Base-by-base conservation (phyloP, 495 filamentous ascomycete species). In the Cairneyella variabilis region DNA sequence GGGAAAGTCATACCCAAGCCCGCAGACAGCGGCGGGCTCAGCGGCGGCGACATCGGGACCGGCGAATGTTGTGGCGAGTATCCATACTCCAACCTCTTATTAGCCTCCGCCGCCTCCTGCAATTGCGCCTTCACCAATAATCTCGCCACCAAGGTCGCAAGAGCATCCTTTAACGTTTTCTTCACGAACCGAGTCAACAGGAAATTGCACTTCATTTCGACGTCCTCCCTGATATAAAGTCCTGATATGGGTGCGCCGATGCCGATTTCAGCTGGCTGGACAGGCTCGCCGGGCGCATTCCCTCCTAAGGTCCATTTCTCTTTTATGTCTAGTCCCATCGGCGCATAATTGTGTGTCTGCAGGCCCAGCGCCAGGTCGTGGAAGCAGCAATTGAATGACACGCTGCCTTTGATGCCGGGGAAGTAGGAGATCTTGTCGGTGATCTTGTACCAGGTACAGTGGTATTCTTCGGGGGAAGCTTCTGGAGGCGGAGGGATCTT, bases 311-410 rank as follows among this genome's bases (percentile, higher is more conserved):
- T 80, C 81, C 85, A 90, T 66, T 83, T 83, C 49, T 78, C 81
- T 42, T 79, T 78, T 61, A 93, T 83, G 40, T 89, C 84, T 53
- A 85, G 67, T n/a, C 79, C 79, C 61, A 80, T 67, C 3, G 85
- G 81, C 3, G 87, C 87, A 57, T 88, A 89, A 55, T 77, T 75
- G 63, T 91, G 88, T 12, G 86, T 90, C 66, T 88, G 81, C 34
- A 91, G 60, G 1, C 88, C 89, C 46, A 74, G 73, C 3, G 79
- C 68, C 17, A 85, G 65, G 56, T 91, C 76, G 68, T 87, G 76
- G 69, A 93, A 91, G 54, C 83, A 84, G 56, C 77, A 85, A 16
- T 86, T 85, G 72, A 89, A 93, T 17, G 75, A 82, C 43, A 91
- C 74, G 32, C 83, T 83, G 59, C 84, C 71, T n/a, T 75, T 72